Conservation (phyloP, 2,329 filamentous ascomycete genomes). For the Trichoderma atroviride region DNA sequence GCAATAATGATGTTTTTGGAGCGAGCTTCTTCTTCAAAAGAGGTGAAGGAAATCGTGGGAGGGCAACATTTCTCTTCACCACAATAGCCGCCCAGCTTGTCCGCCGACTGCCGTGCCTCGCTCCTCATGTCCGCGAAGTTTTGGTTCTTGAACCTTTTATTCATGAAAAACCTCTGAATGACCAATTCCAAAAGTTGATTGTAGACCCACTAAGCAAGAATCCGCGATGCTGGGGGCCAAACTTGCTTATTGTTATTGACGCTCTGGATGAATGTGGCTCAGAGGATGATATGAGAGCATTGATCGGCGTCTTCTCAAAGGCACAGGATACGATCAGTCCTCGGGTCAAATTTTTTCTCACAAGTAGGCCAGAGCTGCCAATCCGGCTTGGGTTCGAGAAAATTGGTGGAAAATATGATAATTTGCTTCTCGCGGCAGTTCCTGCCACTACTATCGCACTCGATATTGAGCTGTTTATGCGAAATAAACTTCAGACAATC, state of each 20-base stretch:
- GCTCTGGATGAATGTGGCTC: constrained; percentile 35
- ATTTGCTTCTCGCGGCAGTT: constrained; percentile 16
- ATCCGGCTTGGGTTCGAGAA: constrained; percentile 42
- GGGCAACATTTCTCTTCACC: constrained; percentile 42
- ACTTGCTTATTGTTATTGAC: constrained; percentile 42
- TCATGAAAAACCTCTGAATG: constrained; percentile 32
- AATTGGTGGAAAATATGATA: constrained; percentile 29
- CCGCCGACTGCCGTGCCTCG: constrained; percentile 35
- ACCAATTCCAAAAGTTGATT: constrained; percentile 49
- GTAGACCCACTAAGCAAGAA: constrained; percentile 37
- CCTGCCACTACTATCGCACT: background rate
- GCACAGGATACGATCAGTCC: constrained; percentile 28
- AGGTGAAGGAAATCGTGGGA: constrained; percentile 44
- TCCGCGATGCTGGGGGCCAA: background rate
- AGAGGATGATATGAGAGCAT: constrained; percentile 37
- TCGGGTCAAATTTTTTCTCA: constrained; percentile 43
- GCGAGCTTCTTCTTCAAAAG: constrained; percentile 52
- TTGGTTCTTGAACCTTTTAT: constrained; percentile 40
- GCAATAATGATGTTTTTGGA: constrained; percentile 31
- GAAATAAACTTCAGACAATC: background rate
- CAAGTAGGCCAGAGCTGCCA: constrained; percentile 46
- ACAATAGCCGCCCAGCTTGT: constrained; percentile 45
- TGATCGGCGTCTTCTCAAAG: constrained; percentile 33
- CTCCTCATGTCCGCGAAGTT: constrained; percentile 33
- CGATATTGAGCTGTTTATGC: constrained; percentile 14